These are phyloP conservation scores for Calonectria crousiana DNA, from an alignment of 2,329 filamentous ascomycete species.

Conservation along the genomic window DNA sequence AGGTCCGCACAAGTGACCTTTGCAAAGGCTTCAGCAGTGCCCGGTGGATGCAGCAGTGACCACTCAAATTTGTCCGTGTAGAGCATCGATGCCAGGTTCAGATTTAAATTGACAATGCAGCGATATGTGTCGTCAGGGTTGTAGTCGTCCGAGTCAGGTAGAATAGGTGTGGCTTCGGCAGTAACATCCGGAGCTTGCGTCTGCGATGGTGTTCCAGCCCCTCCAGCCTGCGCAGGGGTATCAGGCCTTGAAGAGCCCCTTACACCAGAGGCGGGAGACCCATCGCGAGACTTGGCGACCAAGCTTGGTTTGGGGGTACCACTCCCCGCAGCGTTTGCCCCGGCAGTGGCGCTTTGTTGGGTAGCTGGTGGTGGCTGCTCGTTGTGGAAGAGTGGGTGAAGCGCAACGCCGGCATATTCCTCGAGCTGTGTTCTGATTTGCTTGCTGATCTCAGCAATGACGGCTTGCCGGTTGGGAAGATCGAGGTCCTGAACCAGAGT, in stretches of 20 bases:
- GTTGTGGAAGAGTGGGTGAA: slow-evolving; percentile 91
- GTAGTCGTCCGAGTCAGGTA: slow-evolving; percentile 75
- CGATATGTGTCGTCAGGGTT: slow-evolving; percentile 96
- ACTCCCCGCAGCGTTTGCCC: slow-evolving; percentile 28
- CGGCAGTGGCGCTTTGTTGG: slow-evolving; percentile 34
- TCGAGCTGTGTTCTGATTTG: slow-evolving; percentile 96
- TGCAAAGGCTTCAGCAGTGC: slow-evolving; percentile 92
- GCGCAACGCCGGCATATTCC: slow-evolving; percentile 93
- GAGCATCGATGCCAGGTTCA: slow-evolving; percentile 90
- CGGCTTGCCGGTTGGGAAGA: slow-evolving; percentile 78
- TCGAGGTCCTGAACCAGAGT: slow-evolving; percentile 93
- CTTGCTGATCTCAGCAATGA: slow-evolving; percentile 86
- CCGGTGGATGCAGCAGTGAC: slow-evolving; percentile 92
- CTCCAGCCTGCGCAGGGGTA: slow-evolving; percentile 68
- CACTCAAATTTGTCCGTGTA: slow-evolving; percentile 99
- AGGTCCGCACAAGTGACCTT: slow-evolving; percentile 93
- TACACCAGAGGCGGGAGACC: slow-evolving; percentile 52
- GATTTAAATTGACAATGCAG: slow-evolving; percentile 89
- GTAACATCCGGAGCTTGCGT: slow-evolving; percentile 67
- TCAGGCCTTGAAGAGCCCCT: slow-evolving; percentile 61
- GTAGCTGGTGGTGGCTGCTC: slow-evolving; percentile 50
- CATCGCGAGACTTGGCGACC: slow-evolving; percentile 52
- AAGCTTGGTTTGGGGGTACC: slow-evolving; percentile 47
- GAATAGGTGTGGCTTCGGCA: slow-evolving; percentile 75
- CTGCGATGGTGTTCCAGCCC: slow-evolving; percentile 62